These are phyloP conservation scores for Fusarium metavorans DNA, from an alignment of 2,329 filamentous ascomycete species.

Conservation along the genomic window DNA sequence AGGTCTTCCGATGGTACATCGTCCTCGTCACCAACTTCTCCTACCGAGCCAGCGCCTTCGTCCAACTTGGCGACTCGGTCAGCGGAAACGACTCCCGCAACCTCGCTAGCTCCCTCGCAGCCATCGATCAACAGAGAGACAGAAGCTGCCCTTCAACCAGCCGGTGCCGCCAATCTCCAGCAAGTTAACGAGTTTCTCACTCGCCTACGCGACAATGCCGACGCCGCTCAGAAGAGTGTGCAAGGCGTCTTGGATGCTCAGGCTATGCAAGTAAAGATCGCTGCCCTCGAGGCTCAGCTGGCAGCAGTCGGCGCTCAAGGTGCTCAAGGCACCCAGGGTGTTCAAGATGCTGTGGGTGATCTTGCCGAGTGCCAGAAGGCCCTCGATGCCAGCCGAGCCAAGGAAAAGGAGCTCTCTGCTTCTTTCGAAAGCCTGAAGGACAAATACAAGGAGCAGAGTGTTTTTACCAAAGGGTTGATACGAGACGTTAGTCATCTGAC, in stretches of 20 bases:
- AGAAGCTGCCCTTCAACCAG: neutral
- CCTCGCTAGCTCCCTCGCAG: neutral
- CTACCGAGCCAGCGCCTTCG: neutral
- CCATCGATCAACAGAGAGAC: neutral
- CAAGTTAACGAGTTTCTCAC: neutral
- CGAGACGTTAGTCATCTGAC: neutral
- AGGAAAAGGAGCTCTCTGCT: neutral
- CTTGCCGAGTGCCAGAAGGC: neutral
- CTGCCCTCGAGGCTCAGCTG: conserved; percentile 1
- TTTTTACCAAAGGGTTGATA: neutral
- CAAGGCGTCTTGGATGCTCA: neutral
- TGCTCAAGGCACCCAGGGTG: too few species aligned
- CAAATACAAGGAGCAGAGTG: neutral
- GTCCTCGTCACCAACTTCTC: neutral
- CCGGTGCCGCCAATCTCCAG: neutral
- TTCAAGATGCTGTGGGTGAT: neutral
- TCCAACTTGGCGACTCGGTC: neutral
- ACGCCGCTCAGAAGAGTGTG: neutral
- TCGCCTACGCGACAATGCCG: neutral
- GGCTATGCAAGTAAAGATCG: neutral
- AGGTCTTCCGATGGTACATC: neutral
- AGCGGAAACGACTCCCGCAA: neutral
- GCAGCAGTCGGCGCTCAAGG: neutral
- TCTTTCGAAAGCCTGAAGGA: neutral
- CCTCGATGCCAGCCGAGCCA: neutral